phyloP scores from a whole-genome alignment of 345 rosid species.

The Lagerstroemia speciosa region DNA sequence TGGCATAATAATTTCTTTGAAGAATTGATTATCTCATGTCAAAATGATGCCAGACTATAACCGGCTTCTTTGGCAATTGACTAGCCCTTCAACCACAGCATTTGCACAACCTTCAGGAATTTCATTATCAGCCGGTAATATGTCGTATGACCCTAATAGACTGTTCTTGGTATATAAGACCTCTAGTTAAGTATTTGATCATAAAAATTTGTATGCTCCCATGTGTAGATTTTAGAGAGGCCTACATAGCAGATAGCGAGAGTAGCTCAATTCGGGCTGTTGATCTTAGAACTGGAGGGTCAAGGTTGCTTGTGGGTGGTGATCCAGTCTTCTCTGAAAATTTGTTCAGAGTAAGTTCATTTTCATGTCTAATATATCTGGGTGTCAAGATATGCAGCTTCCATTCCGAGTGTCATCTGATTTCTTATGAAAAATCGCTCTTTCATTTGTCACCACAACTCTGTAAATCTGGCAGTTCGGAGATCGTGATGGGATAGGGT shows the following conservation, averaged over 20 bases:
- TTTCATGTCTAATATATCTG: neutral
- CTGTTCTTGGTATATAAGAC: neutral
- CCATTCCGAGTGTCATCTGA: neutral
- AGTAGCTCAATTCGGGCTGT: conserved; percentile 89
- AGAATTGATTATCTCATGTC: neutral
- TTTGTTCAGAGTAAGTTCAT: conserved; percentile 59
- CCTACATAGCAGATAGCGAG: conserved; percentile 88
- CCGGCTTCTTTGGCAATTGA: neutral
- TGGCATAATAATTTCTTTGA: neutral
- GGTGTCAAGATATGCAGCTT: neutral
- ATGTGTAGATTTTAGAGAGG: conserved; percentile 46
- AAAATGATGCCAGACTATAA: neutral
- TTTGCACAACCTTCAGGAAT: conserved; percentile 95
- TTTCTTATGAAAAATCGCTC: neutral
- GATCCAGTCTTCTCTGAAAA: conserved; percentile 75
- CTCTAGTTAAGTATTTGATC: neutral
- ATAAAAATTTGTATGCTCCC: neutral
- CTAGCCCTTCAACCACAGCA: conserved; percentile 65
- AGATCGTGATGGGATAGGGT: conserved; percentile 78
- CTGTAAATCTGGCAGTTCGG: conserved; percentile 56
- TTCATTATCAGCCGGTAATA: conserved; percentile 62
- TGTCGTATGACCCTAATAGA: neutral
- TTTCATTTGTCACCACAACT: neutral
- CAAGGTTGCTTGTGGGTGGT: conserved; percentile 82
- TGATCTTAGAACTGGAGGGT: conserved; percentile 78